phyloP scores from a whole-genome alignment of 345 rosid species.

The Cardamine resedifolia region DNA sequence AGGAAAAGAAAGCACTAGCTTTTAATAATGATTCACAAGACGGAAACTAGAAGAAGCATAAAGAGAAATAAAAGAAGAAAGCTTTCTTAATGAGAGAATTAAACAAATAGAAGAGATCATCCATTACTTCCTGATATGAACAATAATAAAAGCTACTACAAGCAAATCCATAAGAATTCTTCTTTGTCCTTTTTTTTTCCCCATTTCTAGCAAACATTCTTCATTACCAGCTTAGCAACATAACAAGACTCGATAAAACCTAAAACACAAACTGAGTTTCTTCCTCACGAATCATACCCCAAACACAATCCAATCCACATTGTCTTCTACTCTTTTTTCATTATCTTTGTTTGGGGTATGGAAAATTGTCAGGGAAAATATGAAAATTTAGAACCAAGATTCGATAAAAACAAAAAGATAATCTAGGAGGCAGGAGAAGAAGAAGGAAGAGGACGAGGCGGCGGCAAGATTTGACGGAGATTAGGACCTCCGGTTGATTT shows the following conservation, averaged over 20 bases:
- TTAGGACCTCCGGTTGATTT: slow-evolving; percentile 41
- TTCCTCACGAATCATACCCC: slow-evolving; percentile 20
- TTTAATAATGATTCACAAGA: slow-evolving; percentile 20
- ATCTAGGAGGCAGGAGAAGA: slow-evolving; percentile 19
- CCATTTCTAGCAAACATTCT: slow-evolving; percentile 31
- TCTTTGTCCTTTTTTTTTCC: neutral
- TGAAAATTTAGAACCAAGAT: slow-evolving; percentile 15
- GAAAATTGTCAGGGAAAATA: neutral
- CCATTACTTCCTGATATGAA: slow-evolving; percentile 28
- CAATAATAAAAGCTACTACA: slow-evolving; percentile 21
- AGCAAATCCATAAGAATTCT: slow-evolving; percentile 21
- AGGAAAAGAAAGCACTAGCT: slow-evolving; percentile 3
- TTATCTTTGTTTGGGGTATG: neutral
- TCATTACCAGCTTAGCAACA: slow-evolving; percentile 14
- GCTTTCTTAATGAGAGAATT: slow-evolving; percentile 23
- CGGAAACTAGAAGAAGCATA: slow-evolving; percentile 2
- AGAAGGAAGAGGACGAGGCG: slow-evolving; percentile 53
- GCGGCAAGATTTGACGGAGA: slow-evolving; percentile 70
- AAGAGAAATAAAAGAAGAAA: slow-evolving; percentile 11
- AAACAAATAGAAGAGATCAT: slow-evolving; percentile 28
- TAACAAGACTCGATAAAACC: slow-evolving; percentile 13
- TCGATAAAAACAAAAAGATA: neutral
- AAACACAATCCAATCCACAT: slow-evolving; percentile 2
- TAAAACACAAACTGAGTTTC: neutral
- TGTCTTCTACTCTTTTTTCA: neutral